A percentile compares a stretch with the other conserved stretches of the same genome.
phyloP scores from a whole-genome alignment of 176 grass and related monocot genomes.

The Eragrostis curvula region DNA sequence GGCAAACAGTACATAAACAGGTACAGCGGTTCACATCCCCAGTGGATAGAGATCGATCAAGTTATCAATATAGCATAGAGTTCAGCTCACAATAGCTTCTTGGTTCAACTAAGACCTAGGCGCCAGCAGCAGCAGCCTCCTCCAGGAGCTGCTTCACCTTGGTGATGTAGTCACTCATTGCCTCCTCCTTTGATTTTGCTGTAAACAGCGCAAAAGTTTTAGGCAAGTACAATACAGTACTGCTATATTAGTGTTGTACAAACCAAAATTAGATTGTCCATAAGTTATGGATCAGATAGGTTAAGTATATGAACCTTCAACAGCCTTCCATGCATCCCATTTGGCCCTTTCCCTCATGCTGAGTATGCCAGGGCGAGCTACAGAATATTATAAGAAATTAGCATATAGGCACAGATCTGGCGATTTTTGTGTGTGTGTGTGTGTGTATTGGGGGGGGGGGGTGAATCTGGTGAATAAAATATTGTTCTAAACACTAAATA shows the following conservation, averaged over 20 bases:
- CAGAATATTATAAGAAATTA: slow-evolving; percentile 14
- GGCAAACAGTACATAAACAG: slow-evolving; percentile 18
- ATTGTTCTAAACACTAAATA: neutral
- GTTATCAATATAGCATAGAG: slow-evolving; percentile 30
- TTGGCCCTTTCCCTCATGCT: slow-evolving; percentile 63
- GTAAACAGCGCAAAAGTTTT: slow-evolving; percentile 25
- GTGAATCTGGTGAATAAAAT: neutral
- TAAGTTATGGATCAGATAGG: neutral
- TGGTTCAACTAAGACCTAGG: slow-evolving; percentile 29
- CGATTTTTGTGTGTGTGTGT: no score
- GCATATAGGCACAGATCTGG: neutral
- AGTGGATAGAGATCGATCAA: slow-evolving; percentile 25
- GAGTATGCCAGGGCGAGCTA: slow-evolving; percentile 72
- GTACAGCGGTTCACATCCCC: slow-evolving; percentile 45
- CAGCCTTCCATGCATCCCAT: slow-evolving; percentile 87
- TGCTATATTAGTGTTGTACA: neutral
- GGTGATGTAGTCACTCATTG: slow-evolving; percentile 80
- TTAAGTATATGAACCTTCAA: slow-evolving; percentile 59
- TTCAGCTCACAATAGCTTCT: slow-evolving; percentile 20
- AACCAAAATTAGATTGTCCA: neutral
- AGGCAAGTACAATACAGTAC: neutral
- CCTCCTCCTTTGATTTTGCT: slow-evolving; percentile 79
- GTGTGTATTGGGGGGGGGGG: no score
- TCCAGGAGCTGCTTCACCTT: slow-evolving; percentile 86
- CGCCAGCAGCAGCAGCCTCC: slow-evolving; percentile 45